phyloP scores from a whole-genome alignment of 2,329 filamentous ascomycete species.

The Penicillium sp. region DNA sequence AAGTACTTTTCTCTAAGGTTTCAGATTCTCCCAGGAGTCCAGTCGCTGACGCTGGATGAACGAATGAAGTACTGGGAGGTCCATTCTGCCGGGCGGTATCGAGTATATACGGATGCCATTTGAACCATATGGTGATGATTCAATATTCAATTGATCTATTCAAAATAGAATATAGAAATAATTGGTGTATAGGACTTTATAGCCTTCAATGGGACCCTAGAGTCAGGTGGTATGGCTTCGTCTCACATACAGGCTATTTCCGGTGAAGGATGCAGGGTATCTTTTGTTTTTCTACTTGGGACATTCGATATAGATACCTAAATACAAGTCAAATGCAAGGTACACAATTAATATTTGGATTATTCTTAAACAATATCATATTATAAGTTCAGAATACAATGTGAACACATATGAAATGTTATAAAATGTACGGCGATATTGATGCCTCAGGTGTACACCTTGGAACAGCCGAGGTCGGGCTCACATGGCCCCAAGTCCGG shows the following conservation, averaged over 20 bases:
- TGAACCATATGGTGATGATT: background rate
- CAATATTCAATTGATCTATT: background rate
- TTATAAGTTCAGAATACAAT: background rate
- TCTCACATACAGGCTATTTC: background rate
- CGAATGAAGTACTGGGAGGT: conserved; percentile 22
- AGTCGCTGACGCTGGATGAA: conserved; percentile 21
- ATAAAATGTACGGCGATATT: background rate
- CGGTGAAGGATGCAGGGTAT: background rate
- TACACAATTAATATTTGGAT: too few species aligned
- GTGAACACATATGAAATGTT: background rate
- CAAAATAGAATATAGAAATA: too few species aligned
- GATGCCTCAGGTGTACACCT: conserved; percentile 7
- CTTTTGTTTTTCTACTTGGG: background rate
- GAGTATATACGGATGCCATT: background rate
- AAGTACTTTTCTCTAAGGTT: conserved; percentile 18
- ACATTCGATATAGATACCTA: background rate
- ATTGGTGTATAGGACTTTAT: background rate
- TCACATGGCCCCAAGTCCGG: conserved; percentile 28
- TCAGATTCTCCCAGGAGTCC: conserved; percentile 10
- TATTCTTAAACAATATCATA: background rate
- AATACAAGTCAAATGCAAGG: background rate
- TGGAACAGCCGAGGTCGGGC: conserved; percentile 28
- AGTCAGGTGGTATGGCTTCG: conserved; percentile 1
- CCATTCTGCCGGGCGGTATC: conserved; percentile 27
- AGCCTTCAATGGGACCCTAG: background rate